Evolutionary conservation across 2,329 filamentous ascomycete genomes (phyloP), one percentile per base, ranked within the genome.

Genomic region (Coniochaeta sp.): DNA sequence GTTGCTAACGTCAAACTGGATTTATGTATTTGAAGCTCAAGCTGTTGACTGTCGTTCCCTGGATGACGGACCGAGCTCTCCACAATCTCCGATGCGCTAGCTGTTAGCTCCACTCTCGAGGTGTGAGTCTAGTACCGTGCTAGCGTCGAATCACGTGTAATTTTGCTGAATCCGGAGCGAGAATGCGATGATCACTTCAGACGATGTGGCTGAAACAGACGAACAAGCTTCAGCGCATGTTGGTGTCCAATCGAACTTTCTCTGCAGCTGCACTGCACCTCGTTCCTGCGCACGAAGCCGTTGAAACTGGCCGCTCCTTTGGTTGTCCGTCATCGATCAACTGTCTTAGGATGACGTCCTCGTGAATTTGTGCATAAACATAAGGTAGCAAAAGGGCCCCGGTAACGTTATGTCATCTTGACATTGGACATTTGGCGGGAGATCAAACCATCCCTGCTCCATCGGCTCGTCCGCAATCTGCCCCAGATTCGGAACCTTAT

Each of bases 391-490:
- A 42, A 26, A n/a, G 18, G 18, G 6, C 38, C n/a, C n/a, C 10
- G 18, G 38, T 42, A 40, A 24, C 8, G 35, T 40, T 40, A 40
- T 40, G 35, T 40, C 16, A 35, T 18, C 14, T 10, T n/a, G n/a
- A n/a, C n/a, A n/a, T n/a, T n/a, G n/a, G 18, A 7, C 18, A n/a
- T 1, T 22, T 26, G 38, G n/a, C n/a, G n/a, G 27, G 38, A 42
- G 38, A 42, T 42, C 38, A 38, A 38, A 38, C 33, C 33, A 42
- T n/a, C 38, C 38, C 38, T 42, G 38, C 38, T n/a, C n/a, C n/a
- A n/a, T n/a, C n/a, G n/a, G n/a, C n/a, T 42, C 38, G 38, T 42
- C 38, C 38, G 38, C 38, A 42, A 42, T 42, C 38, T 42, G 22
- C 16, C 16, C 38, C 38, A 42, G 38, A 22, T 42, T 26, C 22